These are phyloP conservation scores for Piper betle DNA, from an alignment of 164 flowering plant species.

Conservation along the genomic window DNA sequence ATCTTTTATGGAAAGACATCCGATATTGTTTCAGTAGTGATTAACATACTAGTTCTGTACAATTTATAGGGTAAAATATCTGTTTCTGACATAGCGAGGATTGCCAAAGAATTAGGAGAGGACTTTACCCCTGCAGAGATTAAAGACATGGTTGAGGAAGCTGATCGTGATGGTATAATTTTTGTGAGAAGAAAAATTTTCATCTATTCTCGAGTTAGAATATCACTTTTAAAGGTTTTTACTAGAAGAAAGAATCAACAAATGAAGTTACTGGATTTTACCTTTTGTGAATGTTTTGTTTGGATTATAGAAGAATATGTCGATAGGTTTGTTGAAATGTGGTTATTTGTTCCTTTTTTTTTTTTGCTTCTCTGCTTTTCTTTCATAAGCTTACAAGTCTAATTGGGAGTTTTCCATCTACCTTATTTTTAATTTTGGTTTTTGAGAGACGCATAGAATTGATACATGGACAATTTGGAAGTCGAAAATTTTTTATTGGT, in stretches of 20 bases:
- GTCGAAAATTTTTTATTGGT: no score
- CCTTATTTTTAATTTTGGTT: no score
- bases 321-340: background rate
- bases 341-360: no score
- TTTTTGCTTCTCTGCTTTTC: background rate
- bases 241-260: no score
- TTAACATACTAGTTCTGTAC: background rate
- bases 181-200: no score
- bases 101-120: slow-evolving; percentile 74
- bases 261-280: no score
- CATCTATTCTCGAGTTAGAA: no score
- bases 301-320: background rate
- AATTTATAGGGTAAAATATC: slow-evolving; percentile 77
- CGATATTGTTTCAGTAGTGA: background rate
- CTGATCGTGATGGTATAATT: slow-evolving; percentile 57
- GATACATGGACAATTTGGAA: no score
- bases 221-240: no score
- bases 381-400: background rate
- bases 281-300: no score
- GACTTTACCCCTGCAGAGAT: slow-evolving; percentile 54
- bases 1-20: background rate
- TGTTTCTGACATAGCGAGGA: slow-evolving; percentile 42
- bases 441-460: no score
- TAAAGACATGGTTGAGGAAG: slow-evolving; percentile 73
- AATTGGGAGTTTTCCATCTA: no score